Evolutionary conservation across 805 yeast genomes (phyloP).

Genomic region (Candida caryicola): DNA sequence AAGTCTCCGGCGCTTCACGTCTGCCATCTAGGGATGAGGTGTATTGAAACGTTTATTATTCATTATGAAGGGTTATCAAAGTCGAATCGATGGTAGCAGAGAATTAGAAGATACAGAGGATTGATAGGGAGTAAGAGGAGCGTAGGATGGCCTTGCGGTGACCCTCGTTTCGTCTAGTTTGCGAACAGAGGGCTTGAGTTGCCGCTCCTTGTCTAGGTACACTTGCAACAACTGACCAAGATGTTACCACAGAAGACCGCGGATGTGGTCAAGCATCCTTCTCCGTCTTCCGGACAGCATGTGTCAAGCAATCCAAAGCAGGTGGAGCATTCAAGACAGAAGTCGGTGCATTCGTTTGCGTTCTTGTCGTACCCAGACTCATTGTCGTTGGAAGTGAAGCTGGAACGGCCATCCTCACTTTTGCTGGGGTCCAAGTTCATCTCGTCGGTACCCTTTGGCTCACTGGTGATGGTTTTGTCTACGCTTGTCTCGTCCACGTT

Average conservation of each 20-base stretch:
- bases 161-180: too few relatives aligned
- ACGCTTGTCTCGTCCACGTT: background rate
- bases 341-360: slow-evolving; percentile 40
- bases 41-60: too few relatives aligned
- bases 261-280: slow-evolving; percentile 36
- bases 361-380: slow-evolving; percentile 38
- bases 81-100: too few relatives aligned
- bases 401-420: slow-evolving; percentile 8
- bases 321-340: slow-evolving; percentile 33
- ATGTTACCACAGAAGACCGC: slow-evolving; percentile 39
- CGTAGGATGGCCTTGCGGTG: too few relatives aligned
- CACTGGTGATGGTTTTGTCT: slow-evolving; percentile 3
- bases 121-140: too few relatives aligned
- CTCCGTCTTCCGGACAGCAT: slow-evolving; percentile 42
- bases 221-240: slow-evolving; percentile 33
- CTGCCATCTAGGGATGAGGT: too few relatives aligned
- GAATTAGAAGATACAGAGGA: too few relatives aligned
- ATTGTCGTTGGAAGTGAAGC: slow-evolving; percentile 21
- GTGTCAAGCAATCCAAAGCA: slow-evolving; percentile 42
- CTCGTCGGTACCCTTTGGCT: slow-evolving; percentile 4
- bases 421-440: slow-evolving; percentile 4
- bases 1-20: too few relatives aligned
- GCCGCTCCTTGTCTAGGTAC: slow-evolving; percentile 13
- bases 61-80: too few relatives aligned
- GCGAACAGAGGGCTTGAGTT: too few relatives aligned